Conservation (phyloP, 1,284 basidiomycete species). For the Farysia itapuensis region DNA sequence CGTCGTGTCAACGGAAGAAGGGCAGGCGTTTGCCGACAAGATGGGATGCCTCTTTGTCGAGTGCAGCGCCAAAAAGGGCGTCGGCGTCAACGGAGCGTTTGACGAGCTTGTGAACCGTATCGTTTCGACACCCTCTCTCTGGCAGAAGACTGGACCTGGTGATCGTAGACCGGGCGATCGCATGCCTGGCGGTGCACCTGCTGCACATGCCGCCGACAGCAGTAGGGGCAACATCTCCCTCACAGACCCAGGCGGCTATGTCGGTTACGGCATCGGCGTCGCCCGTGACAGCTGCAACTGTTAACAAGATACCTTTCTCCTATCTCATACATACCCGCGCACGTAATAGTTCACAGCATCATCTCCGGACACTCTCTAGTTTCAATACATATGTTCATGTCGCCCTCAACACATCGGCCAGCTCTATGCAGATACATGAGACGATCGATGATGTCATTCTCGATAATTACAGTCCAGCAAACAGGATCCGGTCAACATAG, state of each 20-base stretch:
- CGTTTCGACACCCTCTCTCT: slow-evolving; percentile 51
- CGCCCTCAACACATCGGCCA: no score
- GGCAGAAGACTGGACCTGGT: slow-evolving; percentile 44
- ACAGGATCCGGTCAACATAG: no score
- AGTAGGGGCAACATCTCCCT: slow-evolving; percentile 45
- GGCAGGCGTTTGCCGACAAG: slow-evolving; percentile 74
- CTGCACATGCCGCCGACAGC: slow-evolving; percentile 40
- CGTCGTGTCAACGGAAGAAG: slow-evolving; percentile 80
- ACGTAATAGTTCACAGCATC: no score
- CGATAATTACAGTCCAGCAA: no score
- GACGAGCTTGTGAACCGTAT: slow-evolving; percentile 57
- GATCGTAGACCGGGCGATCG: slow-evolving; percentile 55
- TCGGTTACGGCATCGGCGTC: slow-evolving; percentile 31
- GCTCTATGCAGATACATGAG: no score
- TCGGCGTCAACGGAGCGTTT: slow-evolving; percentile 53
- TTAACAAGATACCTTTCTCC: slow-evolving; percentile 7
- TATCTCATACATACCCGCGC: no score
- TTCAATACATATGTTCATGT: no score
- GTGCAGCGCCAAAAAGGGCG: slow-evolving; percentile 62
- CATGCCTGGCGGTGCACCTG: slow-evolving; percentile 56
- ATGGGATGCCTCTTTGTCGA: slow-evolving; percentile 85
- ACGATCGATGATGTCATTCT: no score
- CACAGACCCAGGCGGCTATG: slow-evolving; percentile 23
- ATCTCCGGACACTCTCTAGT: no score
- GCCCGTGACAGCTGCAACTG: slow-evolving; percentile 47